Percentiles rank a stretch among this genome's conserved stretches.
Conservation (phyloP, 2,329 filamentous ascomycete genomes). For the Botrytis sinoallii region DNA sequence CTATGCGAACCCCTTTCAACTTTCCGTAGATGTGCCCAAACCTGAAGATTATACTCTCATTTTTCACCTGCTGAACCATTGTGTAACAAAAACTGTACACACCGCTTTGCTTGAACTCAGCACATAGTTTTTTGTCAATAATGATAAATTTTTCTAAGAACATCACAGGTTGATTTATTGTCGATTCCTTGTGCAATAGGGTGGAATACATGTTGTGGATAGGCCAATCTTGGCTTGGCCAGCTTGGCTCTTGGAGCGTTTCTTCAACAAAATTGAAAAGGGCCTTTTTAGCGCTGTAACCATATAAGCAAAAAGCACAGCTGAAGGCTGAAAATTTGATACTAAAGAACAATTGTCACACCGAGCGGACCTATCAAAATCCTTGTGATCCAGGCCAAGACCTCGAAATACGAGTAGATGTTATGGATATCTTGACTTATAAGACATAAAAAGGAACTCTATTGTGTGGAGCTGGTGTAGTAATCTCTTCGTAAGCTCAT, state of each 20-base stretch:
- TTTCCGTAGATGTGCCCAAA: neutral
- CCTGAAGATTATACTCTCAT: neutral
- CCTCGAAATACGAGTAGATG: neutral
- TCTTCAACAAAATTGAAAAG: slow-evolving; percentile 10
- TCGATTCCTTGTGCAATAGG: neutral
- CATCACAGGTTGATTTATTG: neutral
- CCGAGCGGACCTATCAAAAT: neutral
- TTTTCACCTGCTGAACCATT: slow-evolving; percentile 2
- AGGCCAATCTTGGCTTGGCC: neutral
- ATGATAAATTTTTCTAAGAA: neutral
- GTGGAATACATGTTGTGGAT: slow-evolving; percentile 12
- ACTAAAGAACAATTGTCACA: neutral
- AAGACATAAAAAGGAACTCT: neutral
- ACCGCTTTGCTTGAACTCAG: neutral
- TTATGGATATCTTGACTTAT: neutral
- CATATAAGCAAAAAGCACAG: slow-evolving; percentile 2
- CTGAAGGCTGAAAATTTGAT: neutral
- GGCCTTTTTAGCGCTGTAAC: slow-evolving; percentile 15
- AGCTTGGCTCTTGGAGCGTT: slow-evolving; percentile 9
- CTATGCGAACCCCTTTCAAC: slow-evolving; percentile 15
- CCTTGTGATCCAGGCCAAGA: neutral
- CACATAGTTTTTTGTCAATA: slow-evolving; percentile 3
- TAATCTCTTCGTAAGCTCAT: neutral
- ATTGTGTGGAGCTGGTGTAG: neutral
- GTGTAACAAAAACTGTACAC: neutral